Evolutionary conservation across 345 rosid genomes (phyloP).

Genomic region (Gossypium australe): DNA sequence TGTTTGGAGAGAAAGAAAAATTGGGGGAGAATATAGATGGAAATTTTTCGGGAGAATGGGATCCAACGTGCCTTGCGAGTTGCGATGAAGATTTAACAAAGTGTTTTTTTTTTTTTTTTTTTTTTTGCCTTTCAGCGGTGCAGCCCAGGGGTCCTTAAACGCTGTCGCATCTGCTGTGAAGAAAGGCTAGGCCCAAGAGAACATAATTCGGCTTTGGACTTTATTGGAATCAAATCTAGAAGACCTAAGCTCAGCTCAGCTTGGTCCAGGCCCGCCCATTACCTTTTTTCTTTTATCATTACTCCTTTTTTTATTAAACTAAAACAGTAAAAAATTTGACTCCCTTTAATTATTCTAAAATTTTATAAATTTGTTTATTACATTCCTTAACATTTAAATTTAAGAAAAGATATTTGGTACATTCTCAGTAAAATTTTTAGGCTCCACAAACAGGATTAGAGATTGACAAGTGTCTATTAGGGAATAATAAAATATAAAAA

Average conservation of each 20-base stretch:
- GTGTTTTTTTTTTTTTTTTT: neutral
- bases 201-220: neutral
- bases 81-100: neutral
- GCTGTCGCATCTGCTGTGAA: neutral
- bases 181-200: neutral
- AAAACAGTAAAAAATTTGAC: too few species aligned
- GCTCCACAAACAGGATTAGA: rapidly evolving
- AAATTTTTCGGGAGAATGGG: neutral
- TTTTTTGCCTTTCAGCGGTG: neutral
- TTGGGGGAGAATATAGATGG: neutral
- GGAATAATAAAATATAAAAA: too few species aligned
- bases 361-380: too few species aligned
- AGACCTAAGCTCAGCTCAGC: neutral
- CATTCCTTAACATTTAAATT: too few species aligned
- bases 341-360: too few species aligned
- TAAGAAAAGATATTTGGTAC: too few species aligned
- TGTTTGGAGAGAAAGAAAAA: neutral
- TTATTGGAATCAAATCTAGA: neutral
- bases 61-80: too few species aligned
- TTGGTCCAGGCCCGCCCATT: neutral
- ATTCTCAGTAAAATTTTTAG: too few species aligned
- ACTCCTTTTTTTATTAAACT: too few species aligned
- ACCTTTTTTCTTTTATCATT: too few species aligned
- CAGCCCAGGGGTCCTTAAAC: neutral
- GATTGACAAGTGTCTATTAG: too few species aligned